Evolutionary conservation across 164 flowering plant genomes (phyloP).

Genomic region (Berberis vulgaris): DNA sequence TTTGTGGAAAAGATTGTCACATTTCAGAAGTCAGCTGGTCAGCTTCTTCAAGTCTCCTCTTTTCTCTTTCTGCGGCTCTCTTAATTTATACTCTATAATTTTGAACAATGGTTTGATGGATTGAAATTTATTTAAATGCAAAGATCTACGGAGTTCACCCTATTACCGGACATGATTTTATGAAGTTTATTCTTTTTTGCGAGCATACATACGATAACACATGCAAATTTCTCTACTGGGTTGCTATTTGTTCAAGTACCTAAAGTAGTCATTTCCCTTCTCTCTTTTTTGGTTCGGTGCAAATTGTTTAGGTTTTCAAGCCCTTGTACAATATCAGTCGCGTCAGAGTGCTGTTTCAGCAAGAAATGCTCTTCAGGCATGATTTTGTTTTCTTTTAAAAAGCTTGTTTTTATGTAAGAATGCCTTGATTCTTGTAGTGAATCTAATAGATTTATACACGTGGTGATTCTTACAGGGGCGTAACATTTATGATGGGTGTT

Average conservation of each 20-base stretch:
- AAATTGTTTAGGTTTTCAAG: constrained; percentile 77
- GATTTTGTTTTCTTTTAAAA: constrained; percentile 2
- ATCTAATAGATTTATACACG: neutral
- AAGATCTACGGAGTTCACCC: no score
- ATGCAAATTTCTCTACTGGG: constrained; percentile 3
- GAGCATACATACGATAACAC: neutral
- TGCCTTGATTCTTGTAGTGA: neutral
- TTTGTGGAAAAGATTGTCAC: constrained; percentile 99
- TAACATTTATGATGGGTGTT: constrained; percentile 97
- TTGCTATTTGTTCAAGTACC: constrained; percentile 3
- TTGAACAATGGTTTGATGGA: neutral
- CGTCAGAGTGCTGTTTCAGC: constrained; percentile 80
- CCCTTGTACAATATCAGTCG: constrained; percentile 77
- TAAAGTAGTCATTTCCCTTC: neutral
- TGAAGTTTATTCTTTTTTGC: neutral
- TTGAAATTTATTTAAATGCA: no score
- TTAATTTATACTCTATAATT: neutral
- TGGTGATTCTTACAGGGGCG: constrained; percentile 55
- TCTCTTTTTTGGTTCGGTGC: neutral
- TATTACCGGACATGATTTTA: no score
- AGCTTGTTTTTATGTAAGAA: neutral
- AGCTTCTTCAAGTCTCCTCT: constrained; percentile 67
- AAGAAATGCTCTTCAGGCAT: constrained; percentile 77
- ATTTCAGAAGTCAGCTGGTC: constrained; percentile 99
- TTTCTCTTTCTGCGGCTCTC: constrained; percentile 14